A percentile compares a stretch with the other conserved stretches of the same genome.
phyloP scores from a whole-genome alignment of 176 grass and related monocot species.

The Raddia guianensis region DNA sequence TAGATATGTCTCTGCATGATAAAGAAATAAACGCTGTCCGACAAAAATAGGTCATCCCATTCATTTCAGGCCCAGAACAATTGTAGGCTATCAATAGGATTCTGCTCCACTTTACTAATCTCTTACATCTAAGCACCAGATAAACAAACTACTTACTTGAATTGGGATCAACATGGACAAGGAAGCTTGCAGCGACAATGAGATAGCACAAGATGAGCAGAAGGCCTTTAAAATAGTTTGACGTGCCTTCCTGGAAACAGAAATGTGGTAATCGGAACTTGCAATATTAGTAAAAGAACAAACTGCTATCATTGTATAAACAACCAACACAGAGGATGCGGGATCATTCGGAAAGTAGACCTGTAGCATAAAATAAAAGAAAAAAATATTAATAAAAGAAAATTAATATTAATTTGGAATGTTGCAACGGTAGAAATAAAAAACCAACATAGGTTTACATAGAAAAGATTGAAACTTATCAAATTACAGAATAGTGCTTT shows the following conservation, averaged over 20 bases:
- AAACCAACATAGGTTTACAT: too few relatives aligned
- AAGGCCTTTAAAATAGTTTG: constrained; percentile 91
- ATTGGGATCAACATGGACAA: constrained; percentile 81
- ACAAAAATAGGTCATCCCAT: background rate
- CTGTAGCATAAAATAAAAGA: constrained; percentile 97
- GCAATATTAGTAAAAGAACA: background rate
- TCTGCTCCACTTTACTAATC: constrained; percentile 4
- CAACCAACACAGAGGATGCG: constrained; percentile 7
- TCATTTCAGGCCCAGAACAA: background rate
- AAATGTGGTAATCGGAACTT: constrained; percentile 24
- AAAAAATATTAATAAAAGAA: too few relatives aligned
- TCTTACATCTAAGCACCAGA: constrained; percentile 23
- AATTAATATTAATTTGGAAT: too few relatives aligned
- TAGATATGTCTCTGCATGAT: background rate
- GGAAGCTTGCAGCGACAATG: constrained; percentile 87
- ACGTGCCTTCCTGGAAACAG: constrained; percentile 76
- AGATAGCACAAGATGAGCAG: constrained; percentile 92
- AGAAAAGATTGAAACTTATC: too few relatives aligned
- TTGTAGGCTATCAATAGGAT: constrained; percentile 15
- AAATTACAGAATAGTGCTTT: too few relatives aligned
- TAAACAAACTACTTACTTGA: constrained; percentile 53
- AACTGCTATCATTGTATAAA: background rate
- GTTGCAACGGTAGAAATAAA: too few relatives aligned
- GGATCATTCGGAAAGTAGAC: constrained; percentile 41
- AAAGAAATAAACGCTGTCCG: constrained; percentile 6